Evolutionary conservation across 75 land plant species (phyloP), one percentile per base, ranked within the genome.

Genomic region (Pinus tabuliformis): DNA sequence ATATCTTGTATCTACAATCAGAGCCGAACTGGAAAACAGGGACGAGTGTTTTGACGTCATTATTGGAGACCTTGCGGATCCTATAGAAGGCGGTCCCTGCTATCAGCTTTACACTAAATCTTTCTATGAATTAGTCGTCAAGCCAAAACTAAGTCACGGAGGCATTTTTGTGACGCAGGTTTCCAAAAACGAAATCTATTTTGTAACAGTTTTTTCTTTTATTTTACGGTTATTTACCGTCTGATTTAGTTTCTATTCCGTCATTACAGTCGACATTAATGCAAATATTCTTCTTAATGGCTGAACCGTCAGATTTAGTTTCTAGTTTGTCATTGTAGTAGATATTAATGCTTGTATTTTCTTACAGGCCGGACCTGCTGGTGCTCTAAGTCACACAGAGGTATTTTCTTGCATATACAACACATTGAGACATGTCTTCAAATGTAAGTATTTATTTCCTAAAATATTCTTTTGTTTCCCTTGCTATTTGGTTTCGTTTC

Each of bases 301-400:
- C 87, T 16, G 95, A 93, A 20, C 95, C 95, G 12, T 2, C 12
- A 2, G 52, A 6, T 49, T 9, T 49, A 49, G 54, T 49, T 49
- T 49, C 54, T 49, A 11, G 54, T 49, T 9, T 49, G 12, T 49
- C 54, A 49, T 49, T 49, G 11, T 9, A 49, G 54, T 9, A 49
- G 54, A 49, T 49, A 28, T 15, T 70, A 30, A 30, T 17, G 12
- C 5, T 21, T 12, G 58, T 15, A 7, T 78, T 30, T 26, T 56
- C 37, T 26, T 70, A 20, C 79, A 92, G 95, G 95, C 89, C n/a
- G 95, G 95, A 20, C 95, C 95, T n/a, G 95, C 95, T 52, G 95
- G 95, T 13, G 79, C 89, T 61, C 81, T 93, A 57, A 81, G 86
- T 22, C 95, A 93, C 73, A 82, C 81, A 13, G 91, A 93, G 70